Evolutionary conservation across 202 grass and related monocot species (phyloP).

Genomic region (Zoysia matrella): DNA sequence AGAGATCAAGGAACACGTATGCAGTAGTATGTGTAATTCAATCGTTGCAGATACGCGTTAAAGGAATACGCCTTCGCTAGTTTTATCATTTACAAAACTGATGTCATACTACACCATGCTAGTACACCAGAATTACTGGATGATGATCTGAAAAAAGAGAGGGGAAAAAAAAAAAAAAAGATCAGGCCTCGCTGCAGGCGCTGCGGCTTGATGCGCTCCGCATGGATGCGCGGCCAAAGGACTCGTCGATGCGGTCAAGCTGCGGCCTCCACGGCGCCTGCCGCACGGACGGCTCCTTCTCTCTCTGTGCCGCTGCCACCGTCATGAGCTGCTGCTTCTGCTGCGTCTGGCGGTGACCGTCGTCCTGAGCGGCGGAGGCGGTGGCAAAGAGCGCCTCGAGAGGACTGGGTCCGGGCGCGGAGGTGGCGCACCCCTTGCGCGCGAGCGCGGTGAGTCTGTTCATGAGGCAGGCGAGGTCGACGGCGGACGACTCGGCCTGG

Average conservation of each 20-base stretch:
- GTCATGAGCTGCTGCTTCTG: not conserved
- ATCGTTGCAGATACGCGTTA: too few relatives aligned
- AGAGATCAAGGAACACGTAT: too few relatives aligned
- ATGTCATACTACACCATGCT: too few relatives aligned
- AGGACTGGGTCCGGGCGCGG: constrained; percentile 23
- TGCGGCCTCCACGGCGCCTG: constrained; percentile 61
- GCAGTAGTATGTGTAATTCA: too few relatives aligned
- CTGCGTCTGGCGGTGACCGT: not conserved
- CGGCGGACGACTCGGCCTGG: constrained; percentile 77
- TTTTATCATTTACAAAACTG: too few relatives aligned
- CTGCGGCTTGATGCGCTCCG: constrained; percentile 52
- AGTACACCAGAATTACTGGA: too few relatives aligned
- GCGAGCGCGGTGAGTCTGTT: constrained; percentile 80
- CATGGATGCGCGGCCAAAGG: constrained; percentile 60
- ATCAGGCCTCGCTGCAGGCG: constrained; percentile 36
- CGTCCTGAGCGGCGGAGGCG: not conserved
- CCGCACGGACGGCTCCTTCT: not conserved
- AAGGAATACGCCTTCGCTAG: too few relatives aligned
- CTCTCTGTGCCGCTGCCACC: not conserved
- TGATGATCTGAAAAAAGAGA: not conserved
- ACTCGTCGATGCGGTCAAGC: constrained; percentile 87
- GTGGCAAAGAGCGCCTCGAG: constrained; percentile 50
- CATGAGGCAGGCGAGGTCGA: constrained; percentile 88
- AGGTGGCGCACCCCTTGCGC: constrained; percentile 35
- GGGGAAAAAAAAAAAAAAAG: not conserved